phyloP scores from a whole-genome alignment of 441 rosid species.

The Breynia disticha region DNA sequence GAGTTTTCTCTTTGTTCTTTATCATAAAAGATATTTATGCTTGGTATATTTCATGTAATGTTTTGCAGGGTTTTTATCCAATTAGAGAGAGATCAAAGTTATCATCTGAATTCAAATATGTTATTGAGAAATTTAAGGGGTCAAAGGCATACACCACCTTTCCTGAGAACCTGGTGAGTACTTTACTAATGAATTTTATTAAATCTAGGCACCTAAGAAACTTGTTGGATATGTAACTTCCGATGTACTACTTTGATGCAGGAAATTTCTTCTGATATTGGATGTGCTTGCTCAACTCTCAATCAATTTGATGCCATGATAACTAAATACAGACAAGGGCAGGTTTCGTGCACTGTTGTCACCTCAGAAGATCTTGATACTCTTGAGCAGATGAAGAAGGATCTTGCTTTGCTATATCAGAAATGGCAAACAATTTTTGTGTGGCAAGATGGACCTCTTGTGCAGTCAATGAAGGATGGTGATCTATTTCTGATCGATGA shows the following conservation, averaged over 20 bases:
- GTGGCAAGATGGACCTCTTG: constrained; percentile 99
- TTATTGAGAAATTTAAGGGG: constrained; percentile 48
- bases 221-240: constrained; percentile 10
- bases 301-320: constrained; percentile 34
- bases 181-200: not conserved
- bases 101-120: constrained; percentile 41
- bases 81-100: constrained; percentile 86
- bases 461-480: constrained; percentile 88
- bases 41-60: constrained; percentile 8
- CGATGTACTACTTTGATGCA: constrained; percentile 27
- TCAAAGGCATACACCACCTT: constrained; percentile 40
- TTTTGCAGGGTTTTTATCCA: constrained; percentile 86
- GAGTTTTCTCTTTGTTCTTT: not conserved
- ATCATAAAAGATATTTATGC: too few species aligned
- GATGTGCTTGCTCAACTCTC: constrained; percentile 51
- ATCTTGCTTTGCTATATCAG: constrained; percentile 49
- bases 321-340: constrained; percentile 37
- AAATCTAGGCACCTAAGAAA: not conserved
- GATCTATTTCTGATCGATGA: constrained; percentile 90
- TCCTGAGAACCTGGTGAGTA: constrained; percentile 38
- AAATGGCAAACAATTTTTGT: constrained; percentile 79
- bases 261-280: constrained; percentile 62
- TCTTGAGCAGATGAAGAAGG: constrained; percentile 46
- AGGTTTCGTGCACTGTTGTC: constrained; percentile 25
- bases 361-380: constrained; percentile 38